Evolutionary conservation across 208 protist genomes (phyloP).

Genomic region (Leishmania tarentolae): DNA sequence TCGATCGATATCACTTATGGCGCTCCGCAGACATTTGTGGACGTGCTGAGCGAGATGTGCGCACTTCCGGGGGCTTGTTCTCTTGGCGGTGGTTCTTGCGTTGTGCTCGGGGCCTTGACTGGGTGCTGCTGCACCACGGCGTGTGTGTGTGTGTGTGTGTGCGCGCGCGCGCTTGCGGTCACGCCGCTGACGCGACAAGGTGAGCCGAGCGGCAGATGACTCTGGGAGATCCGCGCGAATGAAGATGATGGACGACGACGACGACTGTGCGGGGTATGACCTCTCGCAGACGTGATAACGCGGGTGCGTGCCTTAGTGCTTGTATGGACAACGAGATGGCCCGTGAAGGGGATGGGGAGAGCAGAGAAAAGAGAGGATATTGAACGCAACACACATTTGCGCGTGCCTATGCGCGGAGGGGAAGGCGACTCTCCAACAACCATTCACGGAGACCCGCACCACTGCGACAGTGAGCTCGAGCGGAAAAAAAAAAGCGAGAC

Average conservation of each 20-base stretch:
- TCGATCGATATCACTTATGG: neutral
- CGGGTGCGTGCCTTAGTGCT: neutral
- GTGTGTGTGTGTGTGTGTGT: too few relatives aligned
- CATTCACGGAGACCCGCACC: constrained; percentile 9
- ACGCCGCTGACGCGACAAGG: neutral
- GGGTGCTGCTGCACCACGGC: too few relatives aligned
- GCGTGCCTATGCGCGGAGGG: neutral
- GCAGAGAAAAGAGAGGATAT: neutral
- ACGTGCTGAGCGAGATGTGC: too few relatives aligned
- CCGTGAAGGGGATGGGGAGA: neutral
- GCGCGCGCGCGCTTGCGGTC: neutral
- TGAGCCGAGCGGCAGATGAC: neutral
- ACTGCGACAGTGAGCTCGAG: neutral
- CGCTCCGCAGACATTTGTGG: neutral
- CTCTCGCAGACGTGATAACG: neutral
- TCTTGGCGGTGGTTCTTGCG: too few relatives aligned
- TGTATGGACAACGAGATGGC: neutral
- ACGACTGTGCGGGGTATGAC: neutral
- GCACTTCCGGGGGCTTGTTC: too few relatives aligned
- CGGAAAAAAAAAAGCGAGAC: neutral
- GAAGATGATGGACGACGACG: neutral
- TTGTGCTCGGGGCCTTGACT: too few relatives aligned
- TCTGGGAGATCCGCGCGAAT: neutral
- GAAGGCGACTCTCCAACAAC: neutral
- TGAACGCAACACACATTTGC: neutral